Conservation (phyloP, 148 eudicot genomes). For the Euryodendron excelsum region DNA sequence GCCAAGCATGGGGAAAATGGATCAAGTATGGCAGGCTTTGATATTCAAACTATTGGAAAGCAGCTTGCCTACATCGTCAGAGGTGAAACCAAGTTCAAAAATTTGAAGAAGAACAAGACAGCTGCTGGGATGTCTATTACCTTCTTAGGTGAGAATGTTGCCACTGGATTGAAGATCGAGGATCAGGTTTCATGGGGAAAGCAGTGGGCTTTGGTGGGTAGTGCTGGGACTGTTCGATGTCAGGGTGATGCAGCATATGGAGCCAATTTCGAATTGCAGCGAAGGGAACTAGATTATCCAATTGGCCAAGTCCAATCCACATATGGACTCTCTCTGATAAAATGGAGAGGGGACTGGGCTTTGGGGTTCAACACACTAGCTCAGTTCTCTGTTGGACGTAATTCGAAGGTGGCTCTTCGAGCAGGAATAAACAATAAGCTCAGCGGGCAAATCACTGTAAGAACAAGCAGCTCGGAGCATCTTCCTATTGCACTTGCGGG, state of each 20-base stretch:
- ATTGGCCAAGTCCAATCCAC: slow-evolving; percentile 64
- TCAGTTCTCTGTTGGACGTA: slow-evolving; percentile 72
- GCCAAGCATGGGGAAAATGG: slow-evolving; percentile 80
- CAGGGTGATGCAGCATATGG: slow-evolving; percentile 72
- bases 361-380: slow-evolving; percentile 61
- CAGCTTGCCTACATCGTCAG: slow-evolving; percentile 70
- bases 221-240: slow-evolving; percentile 54
- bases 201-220: slow-evolving; percentile 66
- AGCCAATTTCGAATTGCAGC: slow-evolving; percentile 58
- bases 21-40: slow-evolving; percentile 82
- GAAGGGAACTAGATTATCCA: slow-evolving; percentile 55
- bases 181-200: slow-evolving; percentile 70
- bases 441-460: slow-evolving; percentile 84
- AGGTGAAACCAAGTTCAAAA: slow-evolving; percentile 77
- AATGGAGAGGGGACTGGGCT: slow-evolving; percentile 68
- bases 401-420: slow-evolving; percentile 76
- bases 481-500: slow-evolving; percentile 69
- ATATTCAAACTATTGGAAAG: slow-evolving; percentile 80
- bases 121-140: slow-evolving; percentile 74
- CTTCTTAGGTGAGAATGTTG: slow-evolving; percentile 75
- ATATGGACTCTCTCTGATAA: slow-evolving; percentile 48
- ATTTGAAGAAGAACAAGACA: slow-evolving; percentile 68
- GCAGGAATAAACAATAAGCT: slow-evolving; percentile 83
- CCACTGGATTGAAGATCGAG: slow-evolving; percentile 76
- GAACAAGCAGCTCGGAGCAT: slow-evolving; percentile 90